These are phyloP conservation scores for Chlorella sp. DNA, from an alignment of 139 green algal species.

Conservation along the genomic window DNA sequence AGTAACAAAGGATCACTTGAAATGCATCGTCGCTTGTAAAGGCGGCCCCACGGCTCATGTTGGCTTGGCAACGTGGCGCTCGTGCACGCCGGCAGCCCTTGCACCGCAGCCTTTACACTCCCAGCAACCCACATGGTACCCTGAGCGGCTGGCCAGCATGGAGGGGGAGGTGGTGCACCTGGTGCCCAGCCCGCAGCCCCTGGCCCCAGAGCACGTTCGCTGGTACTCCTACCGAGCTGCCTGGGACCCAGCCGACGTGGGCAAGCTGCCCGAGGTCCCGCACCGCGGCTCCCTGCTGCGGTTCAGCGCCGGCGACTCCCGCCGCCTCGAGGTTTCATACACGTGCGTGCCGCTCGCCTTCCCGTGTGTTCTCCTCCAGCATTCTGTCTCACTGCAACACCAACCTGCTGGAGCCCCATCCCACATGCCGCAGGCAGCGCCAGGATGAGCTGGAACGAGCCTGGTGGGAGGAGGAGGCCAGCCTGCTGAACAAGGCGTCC, in stretches of 20 bases:
- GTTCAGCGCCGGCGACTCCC: conserved; percentile 55
- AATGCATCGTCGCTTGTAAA: no score
- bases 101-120: no score
- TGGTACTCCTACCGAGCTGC: conserved; percentile 51
- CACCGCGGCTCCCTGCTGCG: conserved; percentile 52
- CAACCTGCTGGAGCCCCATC: no score
- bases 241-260: conserved; percentile 9
- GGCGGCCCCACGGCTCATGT: no score
- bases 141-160: no score
- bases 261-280: conserved; percentile 46
- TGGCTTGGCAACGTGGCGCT: no score
- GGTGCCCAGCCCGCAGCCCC: conserved; percentile 1
- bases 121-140: no score
- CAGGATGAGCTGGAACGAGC: conserved; percentile 55
- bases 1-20: no score
- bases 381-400: no score
- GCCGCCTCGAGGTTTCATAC: conserved; percentile 40
- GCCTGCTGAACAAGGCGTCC: conserved; percentile 20
- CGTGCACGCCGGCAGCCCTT: no score
- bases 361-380: not conserved
- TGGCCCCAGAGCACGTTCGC: conserved; percentile 17
- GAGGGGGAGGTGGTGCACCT: no score
- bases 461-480: conserved; percentile 69
- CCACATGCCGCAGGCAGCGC: conserved; percentile 9
- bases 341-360: not conserved